A percentile compares a stretch with the other conserved stretches of the same genome.
These are phyloP conservation scores for Epicoccum nigrum DNA, from an alignment of 2,329 filamentous ascomycete genomes.

Conservation along the genomic window DNA sequence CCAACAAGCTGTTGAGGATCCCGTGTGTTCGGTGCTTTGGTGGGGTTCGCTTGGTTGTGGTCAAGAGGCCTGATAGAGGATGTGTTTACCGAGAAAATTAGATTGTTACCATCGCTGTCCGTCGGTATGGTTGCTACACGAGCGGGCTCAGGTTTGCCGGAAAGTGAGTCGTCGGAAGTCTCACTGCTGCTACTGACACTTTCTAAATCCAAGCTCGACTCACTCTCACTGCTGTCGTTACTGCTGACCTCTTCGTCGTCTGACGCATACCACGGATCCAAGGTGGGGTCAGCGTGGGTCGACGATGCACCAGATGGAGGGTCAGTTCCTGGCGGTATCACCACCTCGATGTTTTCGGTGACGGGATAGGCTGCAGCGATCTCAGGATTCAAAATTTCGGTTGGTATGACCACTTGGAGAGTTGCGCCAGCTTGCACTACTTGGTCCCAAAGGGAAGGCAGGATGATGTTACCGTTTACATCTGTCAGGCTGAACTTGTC, in stretches of 20 bases:
- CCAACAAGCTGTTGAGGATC: conserved; percentile 3
- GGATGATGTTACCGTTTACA: conserved; percentile 17
- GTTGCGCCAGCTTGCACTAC: conserved; percentile 16
- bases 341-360: background rate
- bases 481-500: conserved; percentile 23
- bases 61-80: conserved; percentile 1
- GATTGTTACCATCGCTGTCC: conserved; percentile 32
- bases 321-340: background rate
- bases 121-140: conserved; percentile 12
- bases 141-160: no score
- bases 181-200: no score
- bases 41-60: background rate
- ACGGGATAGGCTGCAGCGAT: background rate
- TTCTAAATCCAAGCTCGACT: no score
- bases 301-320: background rate
- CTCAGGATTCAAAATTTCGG: conserved; percentile 1
- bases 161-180: no score
- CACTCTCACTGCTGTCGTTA: conserved; percentile 3
- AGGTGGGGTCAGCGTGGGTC: no score
- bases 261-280: background rate
- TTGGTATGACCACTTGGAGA: conserved; percentile 11
- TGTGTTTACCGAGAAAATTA: conserved; percentile 30
- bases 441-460: conserved; percentile 29
- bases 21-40: background rate
- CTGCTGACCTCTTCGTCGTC: background rate